A percentile compares a stretch with the other conserved stretches of the same genome.
Conservation (phyloP, 176 grass and related monocot genomes). For the Panicum miliaceum region DNA sequence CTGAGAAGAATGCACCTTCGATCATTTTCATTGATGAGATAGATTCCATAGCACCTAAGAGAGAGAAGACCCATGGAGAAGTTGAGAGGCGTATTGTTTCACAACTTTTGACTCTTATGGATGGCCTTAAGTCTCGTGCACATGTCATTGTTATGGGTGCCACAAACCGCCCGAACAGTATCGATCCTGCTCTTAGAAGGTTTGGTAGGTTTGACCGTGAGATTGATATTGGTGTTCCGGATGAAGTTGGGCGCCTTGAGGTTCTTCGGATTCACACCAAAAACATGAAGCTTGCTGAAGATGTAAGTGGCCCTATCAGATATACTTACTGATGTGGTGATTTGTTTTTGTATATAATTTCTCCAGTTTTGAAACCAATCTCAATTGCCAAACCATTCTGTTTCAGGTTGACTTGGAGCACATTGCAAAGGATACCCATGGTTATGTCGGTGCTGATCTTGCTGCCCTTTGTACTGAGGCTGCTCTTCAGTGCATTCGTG, state of each 20-base stretch:
- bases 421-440: conserved; percentile 77
- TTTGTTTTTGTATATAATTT: background rate
- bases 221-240: conserved; percentile 89
- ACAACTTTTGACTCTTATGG: conserved; percentile 87
- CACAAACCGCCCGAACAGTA: conserved; percentile 86
- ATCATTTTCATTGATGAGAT: conserved; percentile 93
- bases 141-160: conserved; percentile 95
- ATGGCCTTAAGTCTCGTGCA: conserved; percentile 71
- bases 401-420: conserved; percentile 81
- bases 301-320: conserved; percentile 50
- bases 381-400: background rate
- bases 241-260: conserved; percentile 85
- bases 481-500: conserved; percentile 87
- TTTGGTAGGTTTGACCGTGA: conserved; percentile 88
- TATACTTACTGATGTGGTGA: background rate
- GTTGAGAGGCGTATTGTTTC: conserved; percentile 88
- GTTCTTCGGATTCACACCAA: conserved; percentile 91
- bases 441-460: conserved; percentile 89
- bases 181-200: conserved; percentile 81
- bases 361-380: background rate
- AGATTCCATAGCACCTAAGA: conserved; percentile 80
- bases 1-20: conserved; percentile 85
- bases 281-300: conserved; percentile 89
- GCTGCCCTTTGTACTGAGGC: conserved; percentile 89
- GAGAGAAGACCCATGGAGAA: conserved; percentile 90